These are phyloP conservation scores for Rutidosis leptorrhynchoides DNA, from an alignment of 129 eudicot species.

Conservation along the genomic window DNA sequence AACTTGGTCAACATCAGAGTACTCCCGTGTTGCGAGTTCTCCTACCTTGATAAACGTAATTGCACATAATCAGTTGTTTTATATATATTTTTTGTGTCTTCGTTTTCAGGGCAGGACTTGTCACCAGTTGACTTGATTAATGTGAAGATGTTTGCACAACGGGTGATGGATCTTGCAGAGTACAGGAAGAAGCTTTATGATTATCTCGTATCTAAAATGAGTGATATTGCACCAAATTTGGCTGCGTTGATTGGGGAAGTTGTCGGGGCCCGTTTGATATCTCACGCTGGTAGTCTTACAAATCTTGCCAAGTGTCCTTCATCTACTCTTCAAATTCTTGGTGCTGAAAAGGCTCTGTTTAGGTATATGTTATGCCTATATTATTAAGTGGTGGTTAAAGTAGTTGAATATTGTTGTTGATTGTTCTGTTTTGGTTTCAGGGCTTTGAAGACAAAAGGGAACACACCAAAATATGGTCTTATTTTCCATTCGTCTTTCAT, in stretches of 20 bases:
- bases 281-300: constrained; percentile 97
- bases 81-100: constrained; percentile 4
- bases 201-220: constrained; percentile 85
- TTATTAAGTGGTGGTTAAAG: not conserved
- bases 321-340: constrained; percentile 94
- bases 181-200: constrained; percentile 91
- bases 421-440: constrained; percentile 35
- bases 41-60: too few relatives aligned
- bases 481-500: constrained; percentile 93
- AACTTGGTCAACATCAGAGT: too few relatives aligned
- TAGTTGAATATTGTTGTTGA: constrained; percentile 2
- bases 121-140: constrained; percentile 85
- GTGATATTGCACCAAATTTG: constrained; percentile 91
- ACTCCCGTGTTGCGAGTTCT: too few relatives aligned
- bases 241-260: constrained; percentile 93
- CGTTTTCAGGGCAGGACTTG: constrained; percentile 77
- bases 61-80: too few relatives aligned
- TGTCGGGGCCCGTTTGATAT: constrained; percentile 90
- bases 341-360: constrained; percentile 95
- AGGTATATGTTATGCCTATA: constrained; percentile 37
- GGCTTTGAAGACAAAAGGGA: constrained; percentile 89
- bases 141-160: constrained; percentile 83
- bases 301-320: constrained; percentile 96
- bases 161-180: constrained; percentile 93
- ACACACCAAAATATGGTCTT: constrained; percentile 91